Evolutionary conservation across 2,329 filamentous ascomycete genomes (phyloP).

Genomic region (Beauveria brongniartii): DNA sequence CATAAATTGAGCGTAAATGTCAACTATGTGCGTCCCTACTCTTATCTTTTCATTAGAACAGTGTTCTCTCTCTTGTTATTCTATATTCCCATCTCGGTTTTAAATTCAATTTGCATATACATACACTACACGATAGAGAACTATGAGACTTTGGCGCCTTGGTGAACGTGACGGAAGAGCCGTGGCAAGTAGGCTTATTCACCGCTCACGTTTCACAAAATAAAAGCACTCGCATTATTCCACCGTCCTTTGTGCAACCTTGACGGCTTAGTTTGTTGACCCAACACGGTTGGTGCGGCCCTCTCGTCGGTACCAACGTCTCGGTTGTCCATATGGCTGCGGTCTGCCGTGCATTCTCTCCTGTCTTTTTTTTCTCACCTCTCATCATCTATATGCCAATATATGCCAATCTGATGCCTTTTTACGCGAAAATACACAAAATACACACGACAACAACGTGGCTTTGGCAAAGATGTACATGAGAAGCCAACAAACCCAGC

Average conservation of each 20-base stretch:
- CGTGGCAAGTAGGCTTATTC: neutral
- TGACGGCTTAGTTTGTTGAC: neutral
- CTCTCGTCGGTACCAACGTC: neutral
- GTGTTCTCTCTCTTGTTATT: too few species aligned
- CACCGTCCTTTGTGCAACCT: neutral
- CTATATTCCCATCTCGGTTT: too few species aligned
- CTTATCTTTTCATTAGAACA: too few species aligned
- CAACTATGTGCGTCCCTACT: too few species aligned
- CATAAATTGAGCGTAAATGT: too few species aligned
- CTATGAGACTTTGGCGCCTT: too few species aligned
- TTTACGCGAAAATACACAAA: neutral
- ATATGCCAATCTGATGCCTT: neutral
- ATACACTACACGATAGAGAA: too few species aligned
- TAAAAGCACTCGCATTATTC: neutral
- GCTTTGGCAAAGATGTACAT: neutral
- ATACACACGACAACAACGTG: neutral
- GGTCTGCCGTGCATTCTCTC: neutral
- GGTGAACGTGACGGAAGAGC: too few species aligned
- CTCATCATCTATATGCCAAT: neutral
- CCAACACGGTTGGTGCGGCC: neutral
- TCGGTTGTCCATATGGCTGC: neutral
- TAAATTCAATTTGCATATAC: too few species aligned
- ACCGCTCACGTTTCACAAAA: neutral
- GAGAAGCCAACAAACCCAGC: neutral
- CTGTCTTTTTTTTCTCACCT: too few species aligned